phyloP scores from a whole-genome alignment of 1,139 yeast genomes.

The Geotrichum bryndzae region DNA sequence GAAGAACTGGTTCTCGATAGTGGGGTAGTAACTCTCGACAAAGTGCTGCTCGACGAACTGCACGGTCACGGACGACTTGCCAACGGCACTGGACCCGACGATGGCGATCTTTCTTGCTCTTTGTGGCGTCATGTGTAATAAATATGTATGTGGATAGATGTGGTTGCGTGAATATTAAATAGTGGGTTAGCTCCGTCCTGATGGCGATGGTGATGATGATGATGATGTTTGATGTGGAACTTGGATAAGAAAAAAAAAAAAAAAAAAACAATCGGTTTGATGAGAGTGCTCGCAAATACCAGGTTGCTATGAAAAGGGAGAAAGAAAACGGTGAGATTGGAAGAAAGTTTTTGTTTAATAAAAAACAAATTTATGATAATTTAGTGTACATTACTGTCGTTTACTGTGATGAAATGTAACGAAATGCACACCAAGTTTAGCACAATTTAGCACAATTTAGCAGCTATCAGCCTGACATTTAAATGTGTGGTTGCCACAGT shows the following conservation, averaged over 20 bases:
- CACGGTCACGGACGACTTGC: constrained; percentile 81
- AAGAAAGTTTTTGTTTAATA: not conserved
- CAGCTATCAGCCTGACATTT: no score
- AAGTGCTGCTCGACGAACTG: constrained; percentile 85
- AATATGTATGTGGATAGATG: no score
- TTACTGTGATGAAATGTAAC: no score
- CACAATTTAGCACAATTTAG: no score
- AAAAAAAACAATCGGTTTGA: no score
- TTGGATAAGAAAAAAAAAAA: not conserved
- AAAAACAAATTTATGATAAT: not conserved
- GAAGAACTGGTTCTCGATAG: constrained; percentile 84
- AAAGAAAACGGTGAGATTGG: not conserved
- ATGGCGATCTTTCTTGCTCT: constrained; percentile 75
- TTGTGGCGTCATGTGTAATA: constrained; percentile 22
- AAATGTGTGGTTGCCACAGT: no score
- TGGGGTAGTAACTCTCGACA: constrained; percentile 86
- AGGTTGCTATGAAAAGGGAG: not conserved
- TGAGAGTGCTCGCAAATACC: no score
- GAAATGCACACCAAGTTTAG: not conserved
- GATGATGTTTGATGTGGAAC: no score
- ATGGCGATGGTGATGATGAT: not conserved
- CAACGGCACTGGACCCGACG: constrained; percentile 86
- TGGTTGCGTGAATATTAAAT: no score
- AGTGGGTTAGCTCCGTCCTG: not conserved
- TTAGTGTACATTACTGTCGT: no score